Conservation (phyloP, 345 rosid species). For the Citrus mangshanensis region DNA sequence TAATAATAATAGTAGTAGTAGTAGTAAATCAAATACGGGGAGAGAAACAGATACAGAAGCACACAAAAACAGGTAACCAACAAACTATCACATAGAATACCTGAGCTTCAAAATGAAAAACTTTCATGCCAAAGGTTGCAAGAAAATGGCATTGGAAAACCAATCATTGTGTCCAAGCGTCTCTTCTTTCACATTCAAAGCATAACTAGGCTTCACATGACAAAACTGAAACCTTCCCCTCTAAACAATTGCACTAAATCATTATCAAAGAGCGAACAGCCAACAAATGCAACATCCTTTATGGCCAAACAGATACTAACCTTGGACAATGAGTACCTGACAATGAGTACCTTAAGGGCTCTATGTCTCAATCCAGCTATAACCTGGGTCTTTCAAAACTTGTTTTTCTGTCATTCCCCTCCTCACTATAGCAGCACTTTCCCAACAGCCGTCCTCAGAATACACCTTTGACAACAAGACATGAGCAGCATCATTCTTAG, state of each 20-base stretch:
- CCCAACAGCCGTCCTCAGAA: constrained; percentile 36
- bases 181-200: background rate
- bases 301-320: background rate
- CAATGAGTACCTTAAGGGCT: background rate
- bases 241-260: background rate
- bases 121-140: background rate
- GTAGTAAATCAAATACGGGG: too few species aligned
- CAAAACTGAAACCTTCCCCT: background rate
- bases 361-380: constrained; percentile 30
- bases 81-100: background rate
- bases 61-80: background rate
- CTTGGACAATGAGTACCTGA: background rate
- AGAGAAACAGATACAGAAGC: background rate
- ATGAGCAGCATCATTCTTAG: constrained; percentile 29
- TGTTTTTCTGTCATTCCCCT: constrained; percentile 15
- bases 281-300: background rate
- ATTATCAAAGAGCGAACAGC: background rate
- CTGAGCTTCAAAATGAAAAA: background rate
- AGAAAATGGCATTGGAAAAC: background rate
- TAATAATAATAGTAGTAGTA: too few species aligned
- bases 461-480: constrained; percentile 32
- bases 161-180: background rate
- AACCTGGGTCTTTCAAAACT: constrained; percentile 24
- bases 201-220: background rate
- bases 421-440: constrained; percentile 30